A percentile compares a stretch with the other conserved stretches of the same genome.
Conservation (phyloP, 805 yeast genomes). For the Yarrowia sp. region DNA sequence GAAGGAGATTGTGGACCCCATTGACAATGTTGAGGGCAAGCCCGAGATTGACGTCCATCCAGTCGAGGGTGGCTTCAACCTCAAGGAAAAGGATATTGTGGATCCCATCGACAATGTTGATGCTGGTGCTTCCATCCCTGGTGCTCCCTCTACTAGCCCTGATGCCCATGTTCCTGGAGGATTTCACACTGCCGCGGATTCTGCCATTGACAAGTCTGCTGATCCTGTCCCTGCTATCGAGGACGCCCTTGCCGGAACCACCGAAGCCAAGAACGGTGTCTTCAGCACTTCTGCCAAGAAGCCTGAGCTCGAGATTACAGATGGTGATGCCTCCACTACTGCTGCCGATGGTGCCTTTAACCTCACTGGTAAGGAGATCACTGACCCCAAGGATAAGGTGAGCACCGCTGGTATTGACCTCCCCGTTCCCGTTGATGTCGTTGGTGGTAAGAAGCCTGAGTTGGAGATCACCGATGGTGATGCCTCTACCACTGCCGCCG, state of each 20-base stretch:
- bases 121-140: slow-evolving; percentile 3
- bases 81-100: not conserved
- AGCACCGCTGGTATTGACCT: slow-evolving; percentile 5
- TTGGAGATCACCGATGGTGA: not conserved
- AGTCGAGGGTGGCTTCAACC: slow-evolving; percentile 8
- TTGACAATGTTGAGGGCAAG: not conserved
- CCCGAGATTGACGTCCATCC: not conserved
- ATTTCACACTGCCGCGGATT: slow-evolving; percentile 3
- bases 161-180: slow-evolving; percentile 10
- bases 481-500: not conserved
- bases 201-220: not conserved
- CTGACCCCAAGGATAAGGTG: slow-evolving; percentile 3
- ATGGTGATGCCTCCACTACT: not conserved
- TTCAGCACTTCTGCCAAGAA: slow-evolving; percentile 15
- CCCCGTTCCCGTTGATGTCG: not conserved
- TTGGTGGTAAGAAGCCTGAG: not conserved
- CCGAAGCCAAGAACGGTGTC: slow-evolving; percentile 8
- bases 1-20: slow-evolving; percentile 10
- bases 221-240: slow-evolving; percentile 13
- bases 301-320: not conserved
- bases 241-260: slow-evolving; percentile 1
- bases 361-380: slow-evolving; percentile 1
- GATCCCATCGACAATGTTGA: slow-evolving; percentile 1
- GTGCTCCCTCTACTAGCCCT: slow-evolving; percentile 1
- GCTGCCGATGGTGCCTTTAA: slow-evolving; percentile 9